A percentile compares a stretch with the other conserved stretches of the same genome.
These are phyloP conservation scores for Rhodotorula sp. DNA, from an alignment of 1,284 basidiomycete species.

Conservation along the genomic window DNA sequence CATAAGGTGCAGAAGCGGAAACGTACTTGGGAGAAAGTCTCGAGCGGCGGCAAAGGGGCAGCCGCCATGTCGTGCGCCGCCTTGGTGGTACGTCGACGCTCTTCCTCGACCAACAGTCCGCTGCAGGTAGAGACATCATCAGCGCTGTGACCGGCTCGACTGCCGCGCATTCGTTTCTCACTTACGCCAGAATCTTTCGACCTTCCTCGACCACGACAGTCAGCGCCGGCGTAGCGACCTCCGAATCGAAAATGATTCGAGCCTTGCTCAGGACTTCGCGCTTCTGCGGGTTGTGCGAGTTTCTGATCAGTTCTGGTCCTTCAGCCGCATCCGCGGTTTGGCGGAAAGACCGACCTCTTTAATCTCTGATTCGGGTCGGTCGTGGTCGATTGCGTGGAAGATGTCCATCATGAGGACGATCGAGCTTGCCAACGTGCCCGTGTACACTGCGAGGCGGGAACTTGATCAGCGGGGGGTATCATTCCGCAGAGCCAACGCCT, in stretches of 20 bases:
- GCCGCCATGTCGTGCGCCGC: constrained; percentile 25
- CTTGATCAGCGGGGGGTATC: background rate
- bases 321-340: background rate
- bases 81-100: constrained; percentile 23
- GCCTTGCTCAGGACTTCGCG: constrained; percentile 34
- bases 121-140: background rate
- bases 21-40: constrained; percentile 33
- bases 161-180: background rate
- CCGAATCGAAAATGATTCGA: constrained; percentile 28
- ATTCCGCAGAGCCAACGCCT: no score
- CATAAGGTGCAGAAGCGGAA: background rate
- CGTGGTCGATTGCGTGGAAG: constrained; percentile 39
- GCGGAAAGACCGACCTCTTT: constrained; percentile 12
- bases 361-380: constrained; percentile 10
- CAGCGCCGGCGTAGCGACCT: constrained; percentile 33
- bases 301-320: background rate
- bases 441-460: constrained; percentile 21
- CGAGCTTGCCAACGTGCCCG: constrained; percentile 29
- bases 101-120: constrained; percentile 27
- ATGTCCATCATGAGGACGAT: constrained; percentile 41
- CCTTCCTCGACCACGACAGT: constrained; percentile 37
- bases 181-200: constrained; percentile 30
- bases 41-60: constrained; percentile 2
- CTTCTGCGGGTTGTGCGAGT: constrained; percentile 10
- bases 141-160: background rate